Evolutionary conservation across 176 grass and related monocot genomes (phyloP).

Genomic region (Canna indica): DNA sequence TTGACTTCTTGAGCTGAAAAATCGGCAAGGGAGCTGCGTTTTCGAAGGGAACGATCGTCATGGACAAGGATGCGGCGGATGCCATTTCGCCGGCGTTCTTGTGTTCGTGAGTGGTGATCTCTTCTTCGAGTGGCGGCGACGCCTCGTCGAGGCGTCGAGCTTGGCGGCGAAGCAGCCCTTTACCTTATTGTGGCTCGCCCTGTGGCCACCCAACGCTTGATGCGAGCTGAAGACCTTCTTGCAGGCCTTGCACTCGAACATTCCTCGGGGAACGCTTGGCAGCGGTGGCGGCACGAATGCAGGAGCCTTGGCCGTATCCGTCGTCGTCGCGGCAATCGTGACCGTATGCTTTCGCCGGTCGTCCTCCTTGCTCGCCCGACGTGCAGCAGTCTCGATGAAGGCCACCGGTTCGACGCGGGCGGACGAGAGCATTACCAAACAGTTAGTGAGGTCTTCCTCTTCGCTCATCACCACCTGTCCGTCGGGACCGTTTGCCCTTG

Average conservation of each 20-base stretch:
- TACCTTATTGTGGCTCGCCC: conserved; percentile 89
- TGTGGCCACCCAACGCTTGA: conserved; percentile 74
- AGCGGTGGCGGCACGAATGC: conserved; percentile 2
- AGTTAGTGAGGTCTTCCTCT: conserved; percentile 58
- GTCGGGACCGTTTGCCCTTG: conserved; percentile 52
- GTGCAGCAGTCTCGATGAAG: not conserved
- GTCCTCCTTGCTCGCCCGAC: conserved; percentile 21
- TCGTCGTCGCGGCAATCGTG: not conserved
- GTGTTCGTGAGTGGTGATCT: not conserved
- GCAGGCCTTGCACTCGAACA: conserved; percentile 89
- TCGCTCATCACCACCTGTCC: conserved; percentile 31
- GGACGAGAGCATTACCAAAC: conserved; percentile 62
- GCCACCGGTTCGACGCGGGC: conserved; percentile 14
- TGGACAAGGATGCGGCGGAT: conserved; percentile 10
- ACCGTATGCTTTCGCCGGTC: conserved; percentile 8
- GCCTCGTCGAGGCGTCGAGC: conserved; percentile 14
- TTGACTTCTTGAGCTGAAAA: conserved; percentile 41
- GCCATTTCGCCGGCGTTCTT: not conserved
- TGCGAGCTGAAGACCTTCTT: conserved; percentile 91
- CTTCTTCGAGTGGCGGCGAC: not conserved
- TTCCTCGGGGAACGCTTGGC: conserved; percentile 8
- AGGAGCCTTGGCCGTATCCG: conserved; percentile 22
- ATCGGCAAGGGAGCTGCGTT: not conserved
- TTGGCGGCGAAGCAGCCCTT: conserved; percentile 63
- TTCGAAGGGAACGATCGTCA: conserved; percentile 29